Percentiles rank a stretch among this genome's conserved stretches.
These are phyloP conservation scores for Yamadazyma epiphylla DNA, from an alignment of 1,139 yeast species.

Conservation along the genomic window DNA sequence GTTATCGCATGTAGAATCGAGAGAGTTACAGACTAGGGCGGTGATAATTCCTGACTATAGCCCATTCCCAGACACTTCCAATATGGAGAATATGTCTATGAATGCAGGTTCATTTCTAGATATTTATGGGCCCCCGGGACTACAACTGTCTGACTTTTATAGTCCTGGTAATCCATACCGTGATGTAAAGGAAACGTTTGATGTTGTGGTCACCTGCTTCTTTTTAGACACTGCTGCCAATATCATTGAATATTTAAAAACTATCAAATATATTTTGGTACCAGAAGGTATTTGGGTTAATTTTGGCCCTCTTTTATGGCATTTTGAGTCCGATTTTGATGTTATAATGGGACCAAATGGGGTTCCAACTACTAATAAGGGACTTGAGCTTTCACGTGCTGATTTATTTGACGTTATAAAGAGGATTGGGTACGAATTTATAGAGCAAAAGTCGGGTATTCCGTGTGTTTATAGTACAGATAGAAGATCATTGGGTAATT, in stretches of 20 bases:
- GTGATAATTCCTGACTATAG: constrained; percentile 50
- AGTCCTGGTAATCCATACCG: constrained; percentile 39
- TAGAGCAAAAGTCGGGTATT: constrained; percentile 40
- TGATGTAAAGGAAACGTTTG: constrained; percentile 36
- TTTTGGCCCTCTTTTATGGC: constrained; percentile 86
- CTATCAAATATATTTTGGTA: constrained; percentile 51
- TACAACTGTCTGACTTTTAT: constrained; percentile 4
- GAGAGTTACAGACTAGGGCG: constrained; percentile 44
- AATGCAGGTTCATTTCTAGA: constrained; percentile 79
- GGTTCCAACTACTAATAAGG: constrained; percentile 39
- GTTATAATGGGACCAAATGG: constrained; percentile 3
- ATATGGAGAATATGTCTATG: constrained; percentile 64
- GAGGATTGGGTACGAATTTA: constrained; percentile 52
- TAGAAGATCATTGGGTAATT: constrained; percentile 49
- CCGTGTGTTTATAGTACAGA: constrained; percentile 58
- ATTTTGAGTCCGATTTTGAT: constrained; percentile 57
- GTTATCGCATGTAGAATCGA: constrained; percentile 41
- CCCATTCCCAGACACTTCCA: constrained; percentile 37
- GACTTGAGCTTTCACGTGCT: constrained; percentile 62
- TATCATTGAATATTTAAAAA: constrained; percentile 61
- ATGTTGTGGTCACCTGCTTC: constrained; percentile 66
- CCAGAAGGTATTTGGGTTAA: constrained; percentile 73
- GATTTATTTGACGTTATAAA: constrained; percentile 51
- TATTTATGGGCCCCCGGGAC: constrained; percentile 53
- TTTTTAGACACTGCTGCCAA: constrained; percentile 80